Conservation (phyloP, 768 basidiomycete genomes). For the Dictyophora rubrovolvata region DNA sequence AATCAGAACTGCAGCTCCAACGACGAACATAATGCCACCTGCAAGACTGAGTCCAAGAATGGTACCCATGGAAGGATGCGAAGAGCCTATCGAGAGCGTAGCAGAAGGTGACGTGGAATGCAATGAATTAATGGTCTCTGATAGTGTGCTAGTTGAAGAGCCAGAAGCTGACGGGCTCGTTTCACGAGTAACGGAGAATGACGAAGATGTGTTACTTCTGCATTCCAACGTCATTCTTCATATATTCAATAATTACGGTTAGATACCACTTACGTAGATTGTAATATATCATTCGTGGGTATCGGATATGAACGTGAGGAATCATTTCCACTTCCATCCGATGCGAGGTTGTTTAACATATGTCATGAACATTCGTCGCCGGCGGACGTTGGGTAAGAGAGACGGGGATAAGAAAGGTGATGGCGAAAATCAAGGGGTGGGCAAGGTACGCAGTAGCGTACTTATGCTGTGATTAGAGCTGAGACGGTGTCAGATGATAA, state of each 20-base stretch:
- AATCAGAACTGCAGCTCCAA: background rate
- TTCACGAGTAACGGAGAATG: background rate
- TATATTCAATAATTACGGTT: background rate
- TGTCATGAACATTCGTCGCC: background rate
- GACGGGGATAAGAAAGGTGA: background rate
- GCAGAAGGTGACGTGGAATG: background rate
- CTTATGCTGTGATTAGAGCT: background rate
- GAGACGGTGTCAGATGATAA: background rate
- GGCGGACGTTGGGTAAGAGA: background rate
- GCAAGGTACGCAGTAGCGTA: background rate
- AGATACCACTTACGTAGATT: background rate
- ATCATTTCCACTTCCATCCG: background rate
- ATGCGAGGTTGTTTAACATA: background rate
- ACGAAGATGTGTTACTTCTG: background rate
- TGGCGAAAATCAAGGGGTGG: background rate
- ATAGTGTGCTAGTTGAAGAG: background rate
- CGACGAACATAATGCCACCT: slow-evolving; percentile 1
- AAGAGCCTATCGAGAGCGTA: background rate
- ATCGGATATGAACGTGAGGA: background rate
- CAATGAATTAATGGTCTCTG: background rate
- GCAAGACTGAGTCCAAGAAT: background rate
- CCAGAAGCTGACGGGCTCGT: background rate
- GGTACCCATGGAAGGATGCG: background rate
- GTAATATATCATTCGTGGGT: background rate
- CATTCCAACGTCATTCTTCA: background rate